phyloP scores from a whole-genome alignment of 2,329 filamentous ascomycete species.

The Xylariales sp. region DNA sequence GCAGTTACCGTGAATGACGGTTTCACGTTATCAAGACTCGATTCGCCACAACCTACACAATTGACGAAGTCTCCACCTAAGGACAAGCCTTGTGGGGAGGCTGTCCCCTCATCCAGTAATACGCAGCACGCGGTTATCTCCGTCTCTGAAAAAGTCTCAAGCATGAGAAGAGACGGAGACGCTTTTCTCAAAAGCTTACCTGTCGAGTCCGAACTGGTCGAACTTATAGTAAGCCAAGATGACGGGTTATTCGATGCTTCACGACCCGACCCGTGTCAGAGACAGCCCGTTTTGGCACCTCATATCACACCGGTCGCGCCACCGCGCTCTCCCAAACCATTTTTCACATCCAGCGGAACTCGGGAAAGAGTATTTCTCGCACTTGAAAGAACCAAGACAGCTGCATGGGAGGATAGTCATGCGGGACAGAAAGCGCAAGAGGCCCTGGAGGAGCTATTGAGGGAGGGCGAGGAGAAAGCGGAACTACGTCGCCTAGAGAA shows the following conservation, averaged over 20 bases:
- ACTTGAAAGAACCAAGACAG: slow-evolving; percentile 24
- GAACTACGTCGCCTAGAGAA: slow-evolving; percentile 9
- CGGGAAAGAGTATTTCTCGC: slow-evolving; percentile 20
- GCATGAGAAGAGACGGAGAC: background rate
- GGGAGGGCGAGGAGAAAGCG: slow-evolving; percentile 14
- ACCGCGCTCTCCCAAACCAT: slow-evolving; percentile 22
- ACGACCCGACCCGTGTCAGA: background rate
- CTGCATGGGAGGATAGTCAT: slow-evolving; percentile 20
- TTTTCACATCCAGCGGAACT: slow-evolving; percentile 26
- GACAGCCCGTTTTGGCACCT: background rate
- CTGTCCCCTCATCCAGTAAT: too few species aligned
- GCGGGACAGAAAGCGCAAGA: slow-evolving; percentile 14
- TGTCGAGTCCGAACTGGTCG: background rate
- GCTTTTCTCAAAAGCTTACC: background rate
- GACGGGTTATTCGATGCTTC: background rate
- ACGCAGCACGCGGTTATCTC: too few species aligned
- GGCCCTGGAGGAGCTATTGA: slow-evolving; percentile 15
- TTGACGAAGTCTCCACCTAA: background rate
- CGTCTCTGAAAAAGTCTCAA: background rate
- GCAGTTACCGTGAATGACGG: background rate
- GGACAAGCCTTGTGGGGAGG: too few species aligned
- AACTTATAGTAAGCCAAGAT: too few species aligned
- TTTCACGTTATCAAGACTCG: background rate
- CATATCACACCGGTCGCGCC: slow-evolving; percentile 7
- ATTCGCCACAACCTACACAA: background rate